Conservation (phyloP, 2,329 filamentous ascomycete genomes). For the Cordyceps javanica region DNA sequence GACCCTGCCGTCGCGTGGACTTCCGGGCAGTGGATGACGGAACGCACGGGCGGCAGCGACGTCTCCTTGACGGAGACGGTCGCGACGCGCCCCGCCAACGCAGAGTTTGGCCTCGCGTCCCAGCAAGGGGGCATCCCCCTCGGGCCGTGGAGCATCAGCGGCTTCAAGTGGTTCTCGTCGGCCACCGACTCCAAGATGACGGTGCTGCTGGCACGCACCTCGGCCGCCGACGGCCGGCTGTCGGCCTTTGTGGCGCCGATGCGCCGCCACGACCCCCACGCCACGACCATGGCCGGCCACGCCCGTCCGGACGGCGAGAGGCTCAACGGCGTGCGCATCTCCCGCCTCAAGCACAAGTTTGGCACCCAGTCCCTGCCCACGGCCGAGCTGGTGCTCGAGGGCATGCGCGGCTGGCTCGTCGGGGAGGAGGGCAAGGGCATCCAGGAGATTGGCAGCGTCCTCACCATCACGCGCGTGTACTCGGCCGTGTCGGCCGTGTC, state of each 20-base stretch:
- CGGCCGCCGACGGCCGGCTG: conserved; percentile 39
- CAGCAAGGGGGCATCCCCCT: conserved; percentile 25
- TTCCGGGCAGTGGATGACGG: conserved; percentile 74
- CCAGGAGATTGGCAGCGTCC: conserved; percentile 59
- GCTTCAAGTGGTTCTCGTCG: conserved; percentile 66
- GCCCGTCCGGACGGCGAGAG: conserved; percentile 28
- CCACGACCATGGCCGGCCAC: conserved; percentile 24
- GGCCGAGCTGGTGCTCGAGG: conserved; percentile 60
- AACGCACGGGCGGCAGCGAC: conserved; percentile 62
- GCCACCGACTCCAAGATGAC: conserved; percentile 60
- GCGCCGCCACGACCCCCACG: conserved; percentile 34
- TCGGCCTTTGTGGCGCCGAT: conserved; percentile 62
- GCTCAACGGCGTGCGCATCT: conserved; percentile 62
- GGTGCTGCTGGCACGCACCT: conserved; percentile 54
- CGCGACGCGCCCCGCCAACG: conserved; percentile 30
- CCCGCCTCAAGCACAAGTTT: conserved; percentile 66
- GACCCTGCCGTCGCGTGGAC: conserved; percentile 54
- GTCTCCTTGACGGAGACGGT: conserved; percentile 62
- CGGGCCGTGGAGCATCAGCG: conserved; percentile 51
- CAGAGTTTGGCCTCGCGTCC: conserved; percentile 2
- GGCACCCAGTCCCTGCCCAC: conserved; percentile 66
- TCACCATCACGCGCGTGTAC: conserved; percentile 61
- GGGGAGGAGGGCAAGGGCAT: conserved; percentile 62
- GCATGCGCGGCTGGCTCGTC: conserved; percentile 59
- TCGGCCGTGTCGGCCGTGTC: conserved; percentile 48